Base-by-base conservation (phyloP, 2,329 filamentous ascomycete species). In the Microsporum ferrugineum region DNA sequence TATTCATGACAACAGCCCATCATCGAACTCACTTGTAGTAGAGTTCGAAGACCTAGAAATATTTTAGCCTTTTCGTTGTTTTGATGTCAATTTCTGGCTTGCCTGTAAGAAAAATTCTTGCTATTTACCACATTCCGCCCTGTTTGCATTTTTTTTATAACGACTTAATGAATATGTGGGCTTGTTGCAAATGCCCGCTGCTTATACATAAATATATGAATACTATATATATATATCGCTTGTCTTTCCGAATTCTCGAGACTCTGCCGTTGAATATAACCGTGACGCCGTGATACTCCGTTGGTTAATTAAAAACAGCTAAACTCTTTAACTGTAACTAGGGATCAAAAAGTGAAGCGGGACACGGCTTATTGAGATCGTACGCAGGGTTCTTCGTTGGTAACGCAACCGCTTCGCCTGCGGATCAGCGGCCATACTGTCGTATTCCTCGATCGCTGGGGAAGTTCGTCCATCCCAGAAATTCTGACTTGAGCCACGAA, bases 11-110 rank as follows among this genome's bases (percentile, higher is more conserved):
- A 65, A 66, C 56, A 68, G 67, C 34, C 68, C 67, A 61, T 67
- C 66, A 31, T 61, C 63, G 12, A 72, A 78, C 63, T 73, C 72
- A 43, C 67, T 80, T 66, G 71, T 78, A 43, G 78, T 79, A 45
- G 77, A 80, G 65, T 79, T 80, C 69, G 78, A 79, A 66, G 77
- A 79, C 67, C 63, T 80, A 67, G 78, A 80, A 65, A 79, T 79
- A 47, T 77, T 77, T 65, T 79, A 71, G 67, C 33, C 8, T 27
- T 49, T 45, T 57, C 33, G 57, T 61, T 65, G 61, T 65, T 65
- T 64, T 62, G 43, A 64, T 63, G 53, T 65, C 36, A n/a, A 12
- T 49, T 60, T 43, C 59, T n/a, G 17, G 17, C 10, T 56, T 36
- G 12, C 7, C 29, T 51, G 23, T n/a, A 23, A 23, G 17, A 23